phyloP scores from a whole-genome alignment of 2,329 filamentous ascomycete genomes.

The Sarocladium brachiariae region DNA sequence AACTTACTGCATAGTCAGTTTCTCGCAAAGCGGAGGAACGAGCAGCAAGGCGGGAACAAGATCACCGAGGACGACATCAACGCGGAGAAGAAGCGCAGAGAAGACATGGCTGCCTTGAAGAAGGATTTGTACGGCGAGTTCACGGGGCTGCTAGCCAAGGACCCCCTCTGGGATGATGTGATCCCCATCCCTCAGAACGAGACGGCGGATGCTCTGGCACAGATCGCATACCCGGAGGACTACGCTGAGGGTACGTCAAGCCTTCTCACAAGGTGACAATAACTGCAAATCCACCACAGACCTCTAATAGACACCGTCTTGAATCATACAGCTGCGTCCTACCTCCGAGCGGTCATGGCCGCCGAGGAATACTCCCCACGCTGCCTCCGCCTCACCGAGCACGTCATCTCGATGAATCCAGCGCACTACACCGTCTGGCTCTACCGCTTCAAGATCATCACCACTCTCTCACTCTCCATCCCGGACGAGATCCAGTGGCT shows the following conservation, averaged over 20 bases:
- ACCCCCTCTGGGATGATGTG: slow-evolving; percentile 79
- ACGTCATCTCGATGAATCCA: slow-evolving; percentile 88
- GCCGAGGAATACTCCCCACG: slow-evolving; percentile 74
- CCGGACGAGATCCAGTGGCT: slow-evolving; percentile 76
- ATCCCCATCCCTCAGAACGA: slow-evolving; percentile 78
- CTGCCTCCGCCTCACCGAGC: slow-evolving; percentile 73
- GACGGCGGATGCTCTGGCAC: slow-evolving; percentile 76
- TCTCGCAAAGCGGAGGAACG: slow-evolving; percentile 27
- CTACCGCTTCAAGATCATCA: slow-evolving; percentile 77
- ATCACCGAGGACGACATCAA: slow-evolving; percentile 33
- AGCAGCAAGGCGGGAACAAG: slow-evolving; percentile 17
- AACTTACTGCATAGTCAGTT: slow-evolving; percentile 39
- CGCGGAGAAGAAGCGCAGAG: slow-evolving; percentile 39
- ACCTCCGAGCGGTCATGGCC: slow-evolving; percentile 90
- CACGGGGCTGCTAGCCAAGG: slow-evolving; percentile 41
- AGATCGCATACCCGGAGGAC: slow-evolving; percentile 83
- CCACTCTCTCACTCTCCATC: slow-evolving; percentile 58
- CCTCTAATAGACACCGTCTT: background rate
- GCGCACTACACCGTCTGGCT: slow-evolving; percentile 99
- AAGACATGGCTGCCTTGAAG: slow-evolving; percentile 43
- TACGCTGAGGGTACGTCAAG: slow-evolving; percentile 65
- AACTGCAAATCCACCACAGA: slow-evolving; percentile 10
- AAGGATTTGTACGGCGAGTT: slow-evolving; percentile 47
- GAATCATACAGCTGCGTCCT: slow-evolving; percentile 66
- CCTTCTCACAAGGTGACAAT: slow-evolving; percentile 1